Evolutionary conservation across 208 protist genomes (phyloP).

Genomic region (Trypanosoma scelopori): DNA sequence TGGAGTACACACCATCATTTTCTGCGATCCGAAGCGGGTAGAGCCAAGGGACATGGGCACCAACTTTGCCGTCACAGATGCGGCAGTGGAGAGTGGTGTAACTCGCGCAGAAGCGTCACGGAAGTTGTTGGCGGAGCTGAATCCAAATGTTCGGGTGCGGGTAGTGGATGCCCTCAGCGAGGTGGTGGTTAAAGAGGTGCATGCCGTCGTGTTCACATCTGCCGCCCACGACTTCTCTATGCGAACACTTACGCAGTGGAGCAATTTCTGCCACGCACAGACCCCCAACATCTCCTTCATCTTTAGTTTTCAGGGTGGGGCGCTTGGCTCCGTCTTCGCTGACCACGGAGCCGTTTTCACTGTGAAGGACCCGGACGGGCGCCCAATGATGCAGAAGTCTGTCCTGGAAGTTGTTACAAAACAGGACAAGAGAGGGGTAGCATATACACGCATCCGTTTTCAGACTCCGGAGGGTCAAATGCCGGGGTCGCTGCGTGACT

Average conservation of each 20-base stretch:
- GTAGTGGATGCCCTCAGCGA: conserved; percentile 59
- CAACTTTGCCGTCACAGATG: conserved; percentile 87
- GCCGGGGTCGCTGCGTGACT: conserved; percentile 77
- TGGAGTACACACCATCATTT: conserved; percentile 79
- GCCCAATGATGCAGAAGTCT: conserved; percentile 77
- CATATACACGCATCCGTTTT: conserved; percentile 76
- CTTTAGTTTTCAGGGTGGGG: conserved; percentile 66
- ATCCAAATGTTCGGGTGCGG: conserved; percentile 82
- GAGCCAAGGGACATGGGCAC: conserved; percentile 77
- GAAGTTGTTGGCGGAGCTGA: conserved; percentile 81
- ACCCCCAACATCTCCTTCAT: conserved; percentile 74
- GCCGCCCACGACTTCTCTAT: conserved; percentile 68
- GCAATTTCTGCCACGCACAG: conserved; percentile 69
- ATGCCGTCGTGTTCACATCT: conserved; percentile 74
- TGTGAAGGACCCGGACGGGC: conserved; percentile 84
- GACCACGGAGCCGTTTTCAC: conserved; percentile 75
- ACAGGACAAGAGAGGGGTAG: conserved; percentile 54
- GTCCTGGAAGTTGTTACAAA: conserved; percentile 61
- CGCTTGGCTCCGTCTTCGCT: conserved; percentile 76
- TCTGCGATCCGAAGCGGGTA: conserved; percentile 69
- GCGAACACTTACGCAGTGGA: conserved; percentile 68
- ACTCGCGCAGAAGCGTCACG: conserved; percentile 64
- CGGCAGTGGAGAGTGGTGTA: conserved; percentile 43
- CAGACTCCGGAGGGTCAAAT: conserved; percentile 86
- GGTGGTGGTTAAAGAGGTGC: conserved; percentile 44